These are phyloP conservation scores for Pugionium dolabratum DNA, from an alignment of 345 rosid species.

Conservation along the genomic window DNA sequence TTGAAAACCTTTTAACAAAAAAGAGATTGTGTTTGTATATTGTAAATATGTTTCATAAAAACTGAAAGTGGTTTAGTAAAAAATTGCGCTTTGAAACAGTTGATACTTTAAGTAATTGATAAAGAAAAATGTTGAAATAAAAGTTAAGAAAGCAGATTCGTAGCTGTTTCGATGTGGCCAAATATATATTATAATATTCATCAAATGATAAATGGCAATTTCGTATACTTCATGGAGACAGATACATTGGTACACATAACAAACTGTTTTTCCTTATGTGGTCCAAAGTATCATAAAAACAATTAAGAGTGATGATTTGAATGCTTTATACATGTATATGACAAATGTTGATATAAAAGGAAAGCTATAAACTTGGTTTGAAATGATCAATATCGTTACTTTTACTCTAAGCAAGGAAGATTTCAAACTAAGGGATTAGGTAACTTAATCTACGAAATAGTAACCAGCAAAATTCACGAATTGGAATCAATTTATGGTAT, in stretches of 20 bases:
- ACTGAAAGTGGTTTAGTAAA: too few relatives aligned
- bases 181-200: background rate
- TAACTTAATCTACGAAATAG: background rate
- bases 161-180: too few relatives aligned
- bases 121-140: too few relatives aligned
- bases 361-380: too few relatives aligned
- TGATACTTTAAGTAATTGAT: too few relatives aligned
- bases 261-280: slow-evolving; percentile 18
- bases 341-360: slow-evolving; percentile 20
- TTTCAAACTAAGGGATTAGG: background rate
- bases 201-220: slow-evolving; percentile 29
- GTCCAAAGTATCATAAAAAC: slow-evolving; percentile 26
- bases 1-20: too few relatives aligned
- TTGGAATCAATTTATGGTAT: background rate
- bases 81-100: too few relatives aligned
- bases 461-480: slow-evolving; percentile 17
- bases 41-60: too few relatives aligned
- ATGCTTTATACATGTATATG: slow-evolving; percentile 26
- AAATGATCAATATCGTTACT: too few relatives aligned
- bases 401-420: too few relatives aligned
- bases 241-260: slow-evolving; percentile 32
- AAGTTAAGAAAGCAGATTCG: too few relatives aligned
- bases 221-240: background rate
- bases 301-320: slow-evolving; percentile 31
- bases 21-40: too few relatives aligned